These are phyloP conservation scores for Phaeosphaeria sp. DNA, from an alignment of 2,329 filamentous ascomycete species.

Conservation along the genomic window DNA sequence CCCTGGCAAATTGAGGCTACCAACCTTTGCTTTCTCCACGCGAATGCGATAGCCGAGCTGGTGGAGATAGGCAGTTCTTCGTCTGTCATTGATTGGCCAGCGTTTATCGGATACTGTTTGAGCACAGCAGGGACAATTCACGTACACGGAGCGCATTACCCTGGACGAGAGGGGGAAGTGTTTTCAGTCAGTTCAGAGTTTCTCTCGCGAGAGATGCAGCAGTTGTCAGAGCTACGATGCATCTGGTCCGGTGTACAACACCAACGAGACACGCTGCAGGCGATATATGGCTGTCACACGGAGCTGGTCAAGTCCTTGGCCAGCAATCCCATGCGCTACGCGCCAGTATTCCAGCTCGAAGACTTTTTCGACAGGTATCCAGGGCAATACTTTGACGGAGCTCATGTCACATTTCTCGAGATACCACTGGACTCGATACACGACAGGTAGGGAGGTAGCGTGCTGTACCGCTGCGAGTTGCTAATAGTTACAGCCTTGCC, in stretches of 20 bases:
- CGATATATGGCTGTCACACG: constrained; percentile 77
- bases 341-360: constrained; percentile 81
- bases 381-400: constrained; percentile 73
- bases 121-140: constrained; percentile 88
- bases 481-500: constrained; percentile 35
- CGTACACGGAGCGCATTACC: constrained; percentile 84
- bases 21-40: constrained; percentile 84
- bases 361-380: constrained; percentile 88
- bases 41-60: constrained; percentile 84
- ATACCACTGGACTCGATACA: constrained; percentile 66
- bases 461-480: neutral
- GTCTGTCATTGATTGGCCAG: constrained; percentile 80
- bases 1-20: constrained; percentile 94
- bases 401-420: constrained; percentile 75
- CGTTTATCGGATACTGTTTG: constrained; percentile 85
- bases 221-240: constrained; percentile 75
- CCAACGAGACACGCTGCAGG: constrained; percentile 79
- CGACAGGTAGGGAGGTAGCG: constrained; percentile 58
- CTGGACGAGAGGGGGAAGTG: constrained; percentile 65
- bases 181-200: constrained; percentile 74
- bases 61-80: constrained; percentile 79
- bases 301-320: constrained; percentile 78
- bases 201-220: constrained; percentile 78
- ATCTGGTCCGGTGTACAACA: constrained; percentile 81
- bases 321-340: constrained; percentile 74